Evolutionary conservation across 257 asterid genomes (phyloP).

Genomic region (Voacanga thouarsii): DNA sequence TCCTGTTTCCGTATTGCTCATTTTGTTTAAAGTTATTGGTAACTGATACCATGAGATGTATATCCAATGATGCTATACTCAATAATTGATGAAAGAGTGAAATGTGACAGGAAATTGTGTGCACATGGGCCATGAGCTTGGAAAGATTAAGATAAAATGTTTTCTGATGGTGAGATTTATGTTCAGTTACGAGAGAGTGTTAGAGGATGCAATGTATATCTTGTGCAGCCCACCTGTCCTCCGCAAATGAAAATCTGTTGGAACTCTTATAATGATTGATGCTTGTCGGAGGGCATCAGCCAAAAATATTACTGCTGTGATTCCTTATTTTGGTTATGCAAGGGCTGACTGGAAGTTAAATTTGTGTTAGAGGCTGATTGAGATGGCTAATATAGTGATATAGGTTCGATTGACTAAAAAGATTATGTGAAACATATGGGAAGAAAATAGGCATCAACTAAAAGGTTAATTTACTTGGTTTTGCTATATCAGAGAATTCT

Average conservation of each 20-base stretch:
- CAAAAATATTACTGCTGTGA: constrained; percentile 70
- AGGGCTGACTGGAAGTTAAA: constrained; percentile 75
- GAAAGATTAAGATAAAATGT: constrained; percentile 61
- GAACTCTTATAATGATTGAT: constrained; percentile 81
- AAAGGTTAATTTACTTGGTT: background rate
- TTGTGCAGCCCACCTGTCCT: constrained; percentile 81
- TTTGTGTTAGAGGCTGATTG: background rate
- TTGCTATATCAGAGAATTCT: background rate
- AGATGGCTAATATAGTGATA: background rate
- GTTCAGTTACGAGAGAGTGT: constrained; percentile 84
- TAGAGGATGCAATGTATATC: constrained; percentile 75
- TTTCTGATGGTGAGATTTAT: constrained; percentile 79
- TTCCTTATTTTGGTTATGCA: constrained; percentile 82
- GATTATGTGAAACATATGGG: background rate
- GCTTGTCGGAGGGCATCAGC: constrained; percentile 90
- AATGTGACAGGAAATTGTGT: constrained; percentile 59
- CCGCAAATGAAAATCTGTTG: constrained; percentile 88
- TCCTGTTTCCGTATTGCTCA: background rate
- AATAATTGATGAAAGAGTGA: background rate
- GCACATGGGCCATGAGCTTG: constrained; percentile 73
- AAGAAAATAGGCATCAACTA: no score
- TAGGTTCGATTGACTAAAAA: background rate
- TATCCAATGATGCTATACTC: background rate
- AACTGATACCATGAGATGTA: background rate
- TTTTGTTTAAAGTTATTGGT: background rate